A percentile compares a stretch with the other conserved stretches of the same genome.
Evolutionary conservation across 495 filamentous ascomycete species (phyloP).

Genomic region (Aspergillus hancockii): DNA sequence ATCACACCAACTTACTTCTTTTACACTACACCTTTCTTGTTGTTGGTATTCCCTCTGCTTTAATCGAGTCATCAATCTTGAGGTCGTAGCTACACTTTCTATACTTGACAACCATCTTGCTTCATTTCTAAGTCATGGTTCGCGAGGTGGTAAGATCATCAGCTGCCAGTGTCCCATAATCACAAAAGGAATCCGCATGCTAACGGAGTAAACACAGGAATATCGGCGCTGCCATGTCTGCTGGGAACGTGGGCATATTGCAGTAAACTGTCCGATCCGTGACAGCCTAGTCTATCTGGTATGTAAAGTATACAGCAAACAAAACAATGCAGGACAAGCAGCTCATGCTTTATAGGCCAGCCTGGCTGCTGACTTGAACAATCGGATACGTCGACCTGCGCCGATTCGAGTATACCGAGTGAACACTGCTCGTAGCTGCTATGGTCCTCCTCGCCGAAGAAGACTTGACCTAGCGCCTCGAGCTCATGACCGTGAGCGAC

Average conservation of each 20-base stretch:
- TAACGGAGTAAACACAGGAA: neutral
- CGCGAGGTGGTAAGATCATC: neutral
- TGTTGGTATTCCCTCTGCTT: too few relatives aligned
- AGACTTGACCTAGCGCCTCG: neutral
- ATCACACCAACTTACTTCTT: too few relatives aligned
- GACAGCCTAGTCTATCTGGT: neutral
- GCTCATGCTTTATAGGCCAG: neutral
- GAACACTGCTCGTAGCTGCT: neutral
- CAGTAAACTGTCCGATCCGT: neutral
- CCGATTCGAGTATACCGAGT: neutral
- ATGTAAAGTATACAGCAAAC: neutral
- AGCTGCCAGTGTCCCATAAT: neutral
- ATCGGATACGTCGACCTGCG: neutral
- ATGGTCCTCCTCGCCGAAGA: neutral
- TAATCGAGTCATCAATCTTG: too few relatives aligned
- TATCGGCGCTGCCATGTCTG: conserved; percentile 1
- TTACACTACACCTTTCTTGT: too few relatives aligned
- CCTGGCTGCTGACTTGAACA: neutral
- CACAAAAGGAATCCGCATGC: neutral
- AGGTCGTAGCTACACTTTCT: neutral
- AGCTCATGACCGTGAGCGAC: neutral
- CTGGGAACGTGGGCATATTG: conserved; percentile 2
- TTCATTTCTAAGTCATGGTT: neutral
- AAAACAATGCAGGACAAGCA: neutral
- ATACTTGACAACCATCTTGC: neutral